Base-by-base conservation (phyloP, 2,329 filamentous ascomycete genomes). In the Ilyonectria destructans region DNA sequence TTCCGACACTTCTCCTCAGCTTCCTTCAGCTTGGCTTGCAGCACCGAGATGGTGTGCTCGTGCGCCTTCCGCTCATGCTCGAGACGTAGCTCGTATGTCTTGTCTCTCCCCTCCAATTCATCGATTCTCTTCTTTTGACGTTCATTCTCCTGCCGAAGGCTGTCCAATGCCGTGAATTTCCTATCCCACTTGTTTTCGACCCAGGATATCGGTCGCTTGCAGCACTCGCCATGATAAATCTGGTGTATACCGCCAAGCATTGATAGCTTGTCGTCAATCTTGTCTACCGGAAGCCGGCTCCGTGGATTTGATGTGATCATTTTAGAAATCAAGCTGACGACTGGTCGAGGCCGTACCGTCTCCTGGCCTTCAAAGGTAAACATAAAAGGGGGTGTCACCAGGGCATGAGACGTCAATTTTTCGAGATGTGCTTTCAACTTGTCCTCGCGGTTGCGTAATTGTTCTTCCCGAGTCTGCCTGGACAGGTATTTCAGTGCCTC, bases 241-340 rank as follows among this genome's bases (percentile, higher is more conserved):
- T 87, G 84, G 45, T 85, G 82, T 26, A 86, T 77, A 6, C 84
- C 84, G 4, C 85, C 85, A 0, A 86, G 77, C 70, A 82, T 82
- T 1, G 81, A 82, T 4, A 86, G 76, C 56, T 83, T 83, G 5
- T 79, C 77, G 55, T 84, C 81, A 17, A 83, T 78, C 49, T 81
- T 78, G 29, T 80, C 77, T 4, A 81, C 82, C 0, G 77, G 69
- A 0, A 78, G 76, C 4, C 83, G 79, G 17, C 69, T 71, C 8
- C 74, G 74, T 0, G 82, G 80, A 8, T 77, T 77, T 0, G 72
- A 48, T 0, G 79, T 75, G 1, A 82, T 69, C 82, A 85, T 83
- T 31, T 72, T 75, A 17, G 76, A 69, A 3, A 80, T 80, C 15
- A 87, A 71, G 15, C 75, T 75, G 12, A 85, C 70, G 10, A 84